Evolutionary conservation across 108 stramenopile genomes (phyloP).

Genomic region (Hondaea fermentalgiana): DNA sequence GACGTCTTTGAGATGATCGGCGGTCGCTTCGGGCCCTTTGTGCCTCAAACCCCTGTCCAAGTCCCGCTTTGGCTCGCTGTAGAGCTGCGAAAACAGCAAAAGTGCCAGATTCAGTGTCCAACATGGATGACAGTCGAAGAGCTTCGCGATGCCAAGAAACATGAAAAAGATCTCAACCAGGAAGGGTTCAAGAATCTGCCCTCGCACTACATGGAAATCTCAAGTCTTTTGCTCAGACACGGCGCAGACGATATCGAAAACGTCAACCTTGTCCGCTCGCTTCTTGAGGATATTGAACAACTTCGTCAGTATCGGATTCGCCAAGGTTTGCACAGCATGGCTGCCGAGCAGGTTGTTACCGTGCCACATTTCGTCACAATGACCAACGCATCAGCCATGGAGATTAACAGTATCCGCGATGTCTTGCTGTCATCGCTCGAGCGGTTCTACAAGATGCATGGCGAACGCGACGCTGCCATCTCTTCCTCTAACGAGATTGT

Average conservation of each 20-base stretch:
- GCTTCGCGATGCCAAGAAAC: neutral
- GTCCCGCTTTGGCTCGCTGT: slow-evolving; percentile 31
- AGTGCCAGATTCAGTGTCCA: slow-evolving; percentile 13
- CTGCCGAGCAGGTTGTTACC: neutral
- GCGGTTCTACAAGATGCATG: neutral
- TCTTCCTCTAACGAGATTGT: neutral
- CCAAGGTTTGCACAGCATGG: neutral
- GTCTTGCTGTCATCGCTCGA: neutral
- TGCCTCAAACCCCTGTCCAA: neutral
- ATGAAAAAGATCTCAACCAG: neutral
- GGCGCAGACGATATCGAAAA: neutral
- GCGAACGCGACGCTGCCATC: neutral
- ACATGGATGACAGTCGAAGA: neutral
- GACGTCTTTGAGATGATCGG: slow-evolving; percentile 7
- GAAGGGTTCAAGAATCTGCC: neutral
- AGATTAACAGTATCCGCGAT: neutral
- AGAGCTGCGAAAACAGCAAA: neutral
- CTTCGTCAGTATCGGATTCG: neutral
- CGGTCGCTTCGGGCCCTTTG: slow-evolving; percentile 20
- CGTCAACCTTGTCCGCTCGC: neutral
- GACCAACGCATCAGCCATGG: neutral
- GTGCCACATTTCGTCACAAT: neutral
- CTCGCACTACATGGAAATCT: neutral
- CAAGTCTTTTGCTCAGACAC: neutral
- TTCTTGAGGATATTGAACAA: neutral